Evolutionary conservation across 2,329 filamentous ascomycete species (phyloP).

Genomic region (Talaromyces sp.): DNA sequence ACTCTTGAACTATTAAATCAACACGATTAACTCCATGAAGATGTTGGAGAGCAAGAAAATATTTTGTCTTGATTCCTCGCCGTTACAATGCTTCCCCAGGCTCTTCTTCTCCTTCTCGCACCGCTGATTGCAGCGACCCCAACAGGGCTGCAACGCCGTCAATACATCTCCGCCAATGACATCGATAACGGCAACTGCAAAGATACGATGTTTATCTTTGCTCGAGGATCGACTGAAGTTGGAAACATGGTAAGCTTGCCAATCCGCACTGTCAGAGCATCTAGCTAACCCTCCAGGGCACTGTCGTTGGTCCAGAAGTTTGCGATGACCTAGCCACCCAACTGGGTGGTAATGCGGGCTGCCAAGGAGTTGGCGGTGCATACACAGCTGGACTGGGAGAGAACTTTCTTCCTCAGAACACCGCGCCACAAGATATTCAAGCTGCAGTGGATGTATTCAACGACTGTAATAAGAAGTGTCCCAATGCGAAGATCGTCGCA

Average conservation of each 20-base stretch:
- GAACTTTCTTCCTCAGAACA: constrained; percentile 46
- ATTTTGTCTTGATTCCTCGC: background rate
- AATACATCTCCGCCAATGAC: constrained; percentile 34
- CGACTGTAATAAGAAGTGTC: constrained; percentile 48
- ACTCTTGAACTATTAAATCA: no score
- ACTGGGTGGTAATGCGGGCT: constrained; percentile 32
- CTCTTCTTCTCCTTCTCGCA: background rate
- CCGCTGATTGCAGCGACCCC: constrained; percentile 1
- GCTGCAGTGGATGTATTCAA: constrained; percentile 47
- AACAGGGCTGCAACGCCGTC: constrained; percentile 5
- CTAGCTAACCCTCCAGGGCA: constrained; percentile 23
- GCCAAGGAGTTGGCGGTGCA: constrained; percentile 50
- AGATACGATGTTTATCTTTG: constrained; percentile 44
- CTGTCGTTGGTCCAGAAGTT: constrained; percentile 31
- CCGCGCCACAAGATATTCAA: constrained; percentile 37
- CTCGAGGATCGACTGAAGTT: constrained; percentile 44
- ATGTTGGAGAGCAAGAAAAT: background rate
- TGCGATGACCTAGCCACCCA: constrained; percentile 30
- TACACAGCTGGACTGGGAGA: constrained; percentile 43
- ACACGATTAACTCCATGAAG: no score
- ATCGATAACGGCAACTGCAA: constrained; percentile 40
- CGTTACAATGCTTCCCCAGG: background rate
- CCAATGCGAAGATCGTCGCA: constrained; percentile 46
- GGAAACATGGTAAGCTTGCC: constrained; percentile 41
- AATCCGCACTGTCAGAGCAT: background rate